Evolutionary conservation across 2,329 filamentous ascomycete species (phyloP), one percentile per base, ranked within the genome.

Genomic region (Pseudogymnoascus sp.): DNA sequence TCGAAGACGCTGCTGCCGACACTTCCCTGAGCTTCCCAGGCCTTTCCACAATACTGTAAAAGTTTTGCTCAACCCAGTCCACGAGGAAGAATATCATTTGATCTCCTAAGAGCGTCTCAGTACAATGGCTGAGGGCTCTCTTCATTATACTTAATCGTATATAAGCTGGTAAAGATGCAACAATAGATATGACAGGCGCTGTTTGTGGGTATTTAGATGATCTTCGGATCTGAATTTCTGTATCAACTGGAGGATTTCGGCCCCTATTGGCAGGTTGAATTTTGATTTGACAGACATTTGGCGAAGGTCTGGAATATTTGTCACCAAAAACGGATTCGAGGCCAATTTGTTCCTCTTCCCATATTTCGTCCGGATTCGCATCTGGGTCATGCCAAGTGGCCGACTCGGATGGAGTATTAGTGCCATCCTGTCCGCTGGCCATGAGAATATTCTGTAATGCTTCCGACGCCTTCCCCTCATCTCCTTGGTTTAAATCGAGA

Each of bases 81-180:
- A 92, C 81, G 10, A 95, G 79, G 65, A 89, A 89, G 73, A 92
- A 97, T 10, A 96, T 82, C 87, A 95, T 96, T 37, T 90, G 89
- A 69, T 95, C 90, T 21, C 90, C 92, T 12, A 86, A 75, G 28
- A 95, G 79, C 57, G 83, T 76, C 2, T 91, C 85, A 18, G 23
- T n/a, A 28, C 33, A 35, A 69, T 92, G 84, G 3, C 82, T 77
- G 4, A 96, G 76, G 1, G 86, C 84, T 72, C 88, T 85, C 66
- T 89, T 86, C 67, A 94, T 83, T 35, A 96, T 85, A 68, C 91
- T 96, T 9, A 99, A 78, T 62, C 92, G 89, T 69, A 97, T 95
- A 68, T 99, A 96, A 3, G 94, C 90, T 18, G 94, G 94, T 10
- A 97, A 79, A 9, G 82, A 81, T 23, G 84, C 79, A 52, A 82